Evolutionary conservation across 139 green algal genomes (phyloP).

Genomic region (Chlorella ohadii): DNA sequence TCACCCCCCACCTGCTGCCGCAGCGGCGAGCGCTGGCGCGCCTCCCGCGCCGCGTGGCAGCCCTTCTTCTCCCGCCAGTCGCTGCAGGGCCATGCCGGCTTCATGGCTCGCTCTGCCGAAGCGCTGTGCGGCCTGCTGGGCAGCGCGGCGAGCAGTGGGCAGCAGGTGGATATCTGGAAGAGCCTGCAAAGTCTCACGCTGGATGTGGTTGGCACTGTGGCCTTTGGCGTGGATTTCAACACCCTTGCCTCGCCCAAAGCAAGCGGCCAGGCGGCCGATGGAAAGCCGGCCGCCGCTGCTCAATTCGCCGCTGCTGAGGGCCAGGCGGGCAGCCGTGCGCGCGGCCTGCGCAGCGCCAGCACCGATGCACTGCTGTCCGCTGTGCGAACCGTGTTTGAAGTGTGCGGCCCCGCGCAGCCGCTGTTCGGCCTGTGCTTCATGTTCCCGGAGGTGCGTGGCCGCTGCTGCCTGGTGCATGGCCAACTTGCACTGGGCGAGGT

Average conservation of each 20-base stretch:
- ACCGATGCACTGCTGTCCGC: neutral
- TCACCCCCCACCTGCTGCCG: neutral
- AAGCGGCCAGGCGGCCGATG: neutral
- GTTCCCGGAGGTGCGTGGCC: neutral
- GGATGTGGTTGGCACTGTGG: neutral
- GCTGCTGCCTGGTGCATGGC: neutral
- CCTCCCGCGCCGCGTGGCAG: neutral
- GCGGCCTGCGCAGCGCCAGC: neutral
- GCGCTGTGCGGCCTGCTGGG: neutral
- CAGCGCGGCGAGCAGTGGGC: neutral
- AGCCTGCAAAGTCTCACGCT: neutral
- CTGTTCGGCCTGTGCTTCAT: conserved; percentile 11
- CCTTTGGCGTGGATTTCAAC: neutral
- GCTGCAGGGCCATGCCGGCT: neutral
- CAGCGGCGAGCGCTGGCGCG: conserved; percentile 7
- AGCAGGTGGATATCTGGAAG: conserved; percentile 2
- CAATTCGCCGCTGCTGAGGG: neutral
- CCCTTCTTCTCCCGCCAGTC: neutral
- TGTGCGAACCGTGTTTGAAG: conserved; percentile 16
- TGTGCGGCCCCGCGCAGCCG: conserved; percentile 5
- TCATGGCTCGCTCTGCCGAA: neutral
- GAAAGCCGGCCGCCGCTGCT: neutral
- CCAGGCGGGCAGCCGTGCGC: neutral
- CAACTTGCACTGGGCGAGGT: too few relatives aligned
- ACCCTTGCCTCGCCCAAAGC: neutral